Evolutionary conservation across 1,284 basidiomycete genomes (phyloP).

Genomic region (Ceratobasidium sp.): DNA sequence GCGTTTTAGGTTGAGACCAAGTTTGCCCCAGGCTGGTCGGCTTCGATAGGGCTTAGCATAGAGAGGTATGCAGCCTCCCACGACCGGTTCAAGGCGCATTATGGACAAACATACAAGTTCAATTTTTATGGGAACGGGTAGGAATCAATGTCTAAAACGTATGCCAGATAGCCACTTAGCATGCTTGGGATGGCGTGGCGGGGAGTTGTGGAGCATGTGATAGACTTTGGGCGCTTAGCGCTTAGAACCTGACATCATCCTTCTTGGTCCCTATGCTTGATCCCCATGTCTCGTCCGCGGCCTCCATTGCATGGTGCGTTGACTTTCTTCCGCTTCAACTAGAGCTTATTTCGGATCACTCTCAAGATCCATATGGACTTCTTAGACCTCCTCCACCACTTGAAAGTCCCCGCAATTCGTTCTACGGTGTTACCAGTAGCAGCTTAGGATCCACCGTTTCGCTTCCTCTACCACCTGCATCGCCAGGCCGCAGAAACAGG

Average conservation of each 20-base stretch:
- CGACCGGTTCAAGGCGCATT: too few species aligned
- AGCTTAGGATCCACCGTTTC: slow-evolving; percentile 5
- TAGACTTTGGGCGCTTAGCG: slow-evolving; percentile 7
- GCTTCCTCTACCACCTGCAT: slow-evolving; percentile 9
- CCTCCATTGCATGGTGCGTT: slow-evolving; percentile 36
- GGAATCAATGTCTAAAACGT: too few species aligned
- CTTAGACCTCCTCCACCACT: slow-evolving; percentile 34
- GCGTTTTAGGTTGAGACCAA: too few species aligned
- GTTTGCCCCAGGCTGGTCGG: too few species aligned
- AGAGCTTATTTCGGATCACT: not conserved
- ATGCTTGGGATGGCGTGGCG: too few species aligned
- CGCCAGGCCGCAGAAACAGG: slow-evolving; percentile 15
- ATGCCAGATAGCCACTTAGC: too few species aligned
- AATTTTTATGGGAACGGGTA: too few species aligned
- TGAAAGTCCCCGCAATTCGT: slow-evolving; percentile 3
- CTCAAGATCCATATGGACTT: slow-evolving; percentile 31
- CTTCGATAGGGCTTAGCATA: too few species aligned
- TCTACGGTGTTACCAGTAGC: slow-evolving; percentile 16
- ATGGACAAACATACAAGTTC: too few species aligned
- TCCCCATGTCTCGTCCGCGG: slow-evolving; percentile 37
- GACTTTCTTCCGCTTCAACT: not conserved
- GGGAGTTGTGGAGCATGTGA: not conserved
- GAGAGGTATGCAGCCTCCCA: too few species aligned
- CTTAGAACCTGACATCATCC: slow-evolving; percentile 31
- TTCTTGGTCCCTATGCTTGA: not conserved